phyloP scores from a whole-genome alignment of 192 early-diverging fungal species.

The Coemansia sp. region DNA sequence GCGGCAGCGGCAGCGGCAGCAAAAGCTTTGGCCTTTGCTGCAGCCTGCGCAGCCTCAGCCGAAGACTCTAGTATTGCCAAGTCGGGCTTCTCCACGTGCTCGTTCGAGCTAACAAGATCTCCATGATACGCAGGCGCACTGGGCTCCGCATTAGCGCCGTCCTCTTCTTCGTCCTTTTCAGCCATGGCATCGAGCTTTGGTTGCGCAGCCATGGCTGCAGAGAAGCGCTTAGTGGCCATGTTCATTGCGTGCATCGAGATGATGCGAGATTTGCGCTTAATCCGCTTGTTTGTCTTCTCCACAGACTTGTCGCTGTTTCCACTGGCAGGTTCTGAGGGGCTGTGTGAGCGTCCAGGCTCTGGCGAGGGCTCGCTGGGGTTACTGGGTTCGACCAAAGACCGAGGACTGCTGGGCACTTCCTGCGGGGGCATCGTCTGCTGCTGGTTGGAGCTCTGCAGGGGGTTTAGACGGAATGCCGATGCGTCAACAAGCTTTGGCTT shows the following conservation, averaged over 20 bases:
- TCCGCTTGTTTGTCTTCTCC: slow-evolving; percentile 31
- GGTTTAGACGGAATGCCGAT: too few species aligned
- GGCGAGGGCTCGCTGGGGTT: too few species aligned
- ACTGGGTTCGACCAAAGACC: too few species aligned
- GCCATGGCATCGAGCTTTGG: slow-evolving; percentile 15
- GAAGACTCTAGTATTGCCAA: not conserved
- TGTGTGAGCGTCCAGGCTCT: too few species aligned
- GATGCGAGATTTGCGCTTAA: slow-evolving; percentile 49
- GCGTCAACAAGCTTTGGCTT: too few species aligned
- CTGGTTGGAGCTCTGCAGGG: too few species aligned
- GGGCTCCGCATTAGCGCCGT: not conserved
- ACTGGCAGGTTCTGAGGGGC: too few species aligned
- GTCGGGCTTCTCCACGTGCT: not conserved
- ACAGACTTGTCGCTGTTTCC: too few species aligned
- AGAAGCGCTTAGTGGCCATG: slow-evolving; percentile 19
- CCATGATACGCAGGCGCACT: slow-evolving; percentile 2
- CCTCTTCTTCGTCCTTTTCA: not conserved
- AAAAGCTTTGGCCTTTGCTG: not conserved
- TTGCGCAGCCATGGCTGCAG: slow-evolving; percentile 9
- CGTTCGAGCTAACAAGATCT: not conserved
- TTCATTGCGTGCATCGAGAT: slow-evolving; percentile 28
- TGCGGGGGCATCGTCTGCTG: too few species aligned
- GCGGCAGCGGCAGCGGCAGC: slow-evolving; percentile 21
- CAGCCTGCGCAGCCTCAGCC: not conserved
- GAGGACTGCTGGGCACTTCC: too few species aligned